These are phyloP conservation scores for Naganishia sp. DNA, from an alignment of 1,284 basidiomycete species.

Conservation along the genomic window DNA sequence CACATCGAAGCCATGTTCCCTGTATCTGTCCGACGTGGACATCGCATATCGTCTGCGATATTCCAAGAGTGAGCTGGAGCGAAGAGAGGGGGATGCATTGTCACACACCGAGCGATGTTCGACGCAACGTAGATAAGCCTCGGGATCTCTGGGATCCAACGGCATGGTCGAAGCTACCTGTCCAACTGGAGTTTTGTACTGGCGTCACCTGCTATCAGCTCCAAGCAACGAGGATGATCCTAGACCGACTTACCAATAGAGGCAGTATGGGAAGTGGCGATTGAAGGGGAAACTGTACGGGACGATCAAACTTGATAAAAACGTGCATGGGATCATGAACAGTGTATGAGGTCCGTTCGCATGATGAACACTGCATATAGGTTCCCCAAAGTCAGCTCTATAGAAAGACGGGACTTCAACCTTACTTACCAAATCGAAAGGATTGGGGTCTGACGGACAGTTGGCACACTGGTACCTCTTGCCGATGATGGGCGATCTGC, in stretches of 20 bases:
- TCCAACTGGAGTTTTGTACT: constrained; percentile 66
- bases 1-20: constrained; percentile 85
- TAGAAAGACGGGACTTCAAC: neutral
- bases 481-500: constrained; percentile 52
- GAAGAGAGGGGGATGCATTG: neutral
- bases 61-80: too few relatives aligned
- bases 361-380: constrained; percentile 66
- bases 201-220: neutral
- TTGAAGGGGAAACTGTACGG: constrained; percentile 69
- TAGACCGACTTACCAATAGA: constrained; percentile 55
- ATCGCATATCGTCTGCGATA: constrained; percentile 47
- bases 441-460: constrained; percentile 50
- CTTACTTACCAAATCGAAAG: constrained; percentile 48
- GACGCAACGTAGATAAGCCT: constrained; percentile 67
- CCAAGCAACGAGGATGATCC: constrained; percentile 53
- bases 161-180: constrained; percentile 55
- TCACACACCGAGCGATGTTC: constrained; percentile 59
- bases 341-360: constrained; percentile 73
- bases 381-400: neutral
- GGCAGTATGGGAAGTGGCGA: constrained; percentile 66
- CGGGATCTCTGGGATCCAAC: constrained; percentile 64
- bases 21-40: constrained; percentile 59
- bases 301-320: constrained; percentile 80
- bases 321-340: constrained; percentile 78
- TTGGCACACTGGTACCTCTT: constrained; percentile 54